phyloP scores from a whole-genome alignment of 306 rosid genomes.

The Cucurbita pepo region DNA sequence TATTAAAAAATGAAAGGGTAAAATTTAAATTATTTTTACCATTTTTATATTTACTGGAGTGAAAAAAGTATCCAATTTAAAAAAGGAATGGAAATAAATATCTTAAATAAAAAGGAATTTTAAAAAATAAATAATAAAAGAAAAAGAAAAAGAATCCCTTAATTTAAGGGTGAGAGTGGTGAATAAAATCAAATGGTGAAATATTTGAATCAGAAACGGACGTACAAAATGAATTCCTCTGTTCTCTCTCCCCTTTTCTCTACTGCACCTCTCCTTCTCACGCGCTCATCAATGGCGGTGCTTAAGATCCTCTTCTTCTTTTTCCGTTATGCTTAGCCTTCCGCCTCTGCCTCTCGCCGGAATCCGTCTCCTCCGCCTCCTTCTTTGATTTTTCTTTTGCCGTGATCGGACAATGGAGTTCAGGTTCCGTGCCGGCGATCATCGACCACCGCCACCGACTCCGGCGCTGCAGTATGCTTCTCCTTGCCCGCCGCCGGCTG shows the following conservation, averaged over 20 bases:
- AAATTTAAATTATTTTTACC: too few relatives aligned
- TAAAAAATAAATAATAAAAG: too few relatives aligned
- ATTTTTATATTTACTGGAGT: too few relatives aligned
- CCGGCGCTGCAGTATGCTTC: neutral
- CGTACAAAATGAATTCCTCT: neutral
- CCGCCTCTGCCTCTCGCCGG: neutral
- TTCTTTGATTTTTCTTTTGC: neutral
- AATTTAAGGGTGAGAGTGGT: neutral
- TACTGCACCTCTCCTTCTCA: neutral
- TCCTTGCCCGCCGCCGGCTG: neutral
- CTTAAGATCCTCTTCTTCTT: neutral
- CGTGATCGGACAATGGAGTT: neutral
- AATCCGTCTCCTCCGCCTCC: neutral
- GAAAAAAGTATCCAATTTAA: too few relatives aligned
- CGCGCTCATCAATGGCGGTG: neutral
- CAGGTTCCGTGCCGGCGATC: constrained; percentile 1
- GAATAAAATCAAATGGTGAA: neutral
- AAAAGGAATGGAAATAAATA: too few relatives aligned
- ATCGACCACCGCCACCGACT: neutral
- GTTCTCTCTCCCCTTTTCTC: neutral
- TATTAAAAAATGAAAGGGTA: too few relatives aligned
- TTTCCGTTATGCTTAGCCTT: neutral
- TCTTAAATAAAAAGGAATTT: too few relatives aligned
- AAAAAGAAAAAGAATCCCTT: neutral
- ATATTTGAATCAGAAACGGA: neutral